phyloP scores from a whole-genome alignment of 441 rosid genomes.

The Melastoma candidum region DNA sequence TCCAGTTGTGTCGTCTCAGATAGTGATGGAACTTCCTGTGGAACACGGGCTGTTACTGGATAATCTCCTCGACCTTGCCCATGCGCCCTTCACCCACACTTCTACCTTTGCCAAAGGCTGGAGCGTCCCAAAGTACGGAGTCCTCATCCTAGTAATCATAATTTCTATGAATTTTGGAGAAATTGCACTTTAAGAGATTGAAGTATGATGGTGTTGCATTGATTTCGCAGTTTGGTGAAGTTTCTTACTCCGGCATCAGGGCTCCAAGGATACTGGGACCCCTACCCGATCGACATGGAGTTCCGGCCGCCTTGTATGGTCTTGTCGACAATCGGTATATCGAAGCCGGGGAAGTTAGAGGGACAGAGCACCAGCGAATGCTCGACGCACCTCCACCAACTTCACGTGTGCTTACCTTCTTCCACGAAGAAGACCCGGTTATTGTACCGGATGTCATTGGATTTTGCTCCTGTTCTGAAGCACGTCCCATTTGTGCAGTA shows the following conservation, averaged over 20 bases:
- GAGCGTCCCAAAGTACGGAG: conserved; percentile 44
- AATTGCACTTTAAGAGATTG: not conserved
- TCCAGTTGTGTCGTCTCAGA: conserved; percentile 26
- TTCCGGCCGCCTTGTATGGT: conserved; percentile 95
- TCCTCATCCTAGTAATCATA: not conserved
- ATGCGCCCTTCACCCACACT: conserved; percentile 95
- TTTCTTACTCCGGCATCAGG: conserved; percentile 84
- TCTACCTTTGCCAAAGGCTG: conserved; percentile 98
- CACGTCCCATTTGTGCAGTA: conserved; percentile 73
- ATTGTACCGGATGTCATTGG: conserved; percentile 82
- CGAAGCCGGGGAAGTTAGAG: conserved; percentile 89
- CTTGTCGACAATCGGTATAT: conserved; percentile 85
- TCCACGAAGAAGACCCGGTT: conserved; percentile 69
- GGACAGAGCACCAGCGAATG: conserved; percentile 71
- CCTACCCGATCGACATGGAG: conserved; percentile 97
- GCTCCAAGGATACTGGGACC: conserved; percentile 95
- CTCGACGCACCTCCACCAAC: conserved; percentile 88
- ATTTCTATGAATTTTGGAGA: not conserved
- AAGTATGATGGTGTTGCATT: conserved; percentile 2
- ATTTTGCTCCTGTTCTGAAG: conserved; percentile 81
- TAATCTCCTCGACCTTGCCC: conserved; percentile 91
- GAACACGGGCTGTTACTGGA: conserved; percentile 94
- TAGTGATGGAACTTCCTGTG: conserved; percentile 94
- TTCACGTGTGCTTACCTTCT: conserved; percentile 87
- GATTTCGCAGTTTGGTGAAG: conserved; percentile 63